These are phyloP conservation scores for Erucastrum elatum DNA, from an alignment of 345 rosid species.

Conservation along the genomic window DNA sequence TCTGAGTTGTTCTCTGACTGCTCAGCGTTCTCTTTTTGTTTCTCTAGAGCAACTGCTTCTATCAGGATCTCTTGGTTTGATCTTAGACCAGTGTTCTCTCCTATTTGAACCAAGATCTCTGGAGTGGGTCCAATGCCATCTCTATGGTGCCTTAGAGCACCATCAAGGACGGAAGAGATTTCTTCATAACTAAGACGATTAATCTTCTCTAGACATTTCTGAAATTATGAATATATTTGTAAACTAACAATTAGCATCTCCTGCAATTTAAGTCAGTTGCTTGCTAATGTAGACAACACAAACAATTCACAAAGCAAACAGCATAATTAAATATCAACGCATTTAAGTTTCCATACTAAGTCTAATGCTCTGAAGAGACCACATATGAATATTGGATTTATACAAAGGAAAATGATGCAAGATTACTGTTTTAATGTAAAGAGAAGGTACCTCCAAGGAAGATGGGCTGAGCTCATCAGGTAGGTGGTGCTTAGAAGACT, in stretches of 20 bases:
- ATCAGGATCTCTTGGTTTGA: constrained; percentile 90
- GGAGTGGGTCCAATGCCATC: constrained; percentile 62
- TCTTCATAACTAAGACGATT: constrained; percentile 60
- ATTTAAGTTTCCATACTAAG: too few relatives aligned
- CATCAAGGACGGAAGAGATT: constrained; percentile 58
- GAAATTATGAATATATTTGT: constrained; percentile 42
- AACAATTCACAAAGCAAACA: too few relatives aligned
- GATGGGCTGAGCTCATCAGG: constrained; percentile 66
- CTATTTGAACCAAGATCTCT: constrained; percentile 67
- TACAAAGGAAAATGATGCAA: too few relatives aligned
- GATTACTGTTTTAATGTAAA: too few relatives aligned
- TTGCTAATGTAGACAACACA: too few relatives aligned
- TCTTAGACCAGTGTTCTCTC: constrained; percentile 69
- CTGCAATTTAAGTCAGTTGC: too few relatives aligned
- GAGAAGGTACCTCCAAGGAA: constrained; percentile 72
- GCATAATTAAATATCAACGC: too few relatives aligned
- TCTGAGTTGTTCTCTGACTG: constrained; percentile 75
- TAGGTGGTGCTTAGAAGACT: constrained; percentile 49
- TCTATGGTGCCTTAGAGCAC: constrained; percentile 58
- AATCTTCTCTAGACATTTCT: constrained; percentile 68
- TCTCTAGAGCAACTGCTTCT: constrained; percentile 94
- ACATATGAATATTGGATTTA: too few relatives aligned
- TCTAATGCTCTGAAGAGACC: too few relatives aligned
- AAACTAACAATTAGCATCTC: too few relatives aligned
- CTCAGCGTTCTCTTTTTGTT: constrained; percentile 89